phyloP scores from a whole-genome alignment of 176 grass and related monocot genomes.

The Microstegium vimineum region DNA sequence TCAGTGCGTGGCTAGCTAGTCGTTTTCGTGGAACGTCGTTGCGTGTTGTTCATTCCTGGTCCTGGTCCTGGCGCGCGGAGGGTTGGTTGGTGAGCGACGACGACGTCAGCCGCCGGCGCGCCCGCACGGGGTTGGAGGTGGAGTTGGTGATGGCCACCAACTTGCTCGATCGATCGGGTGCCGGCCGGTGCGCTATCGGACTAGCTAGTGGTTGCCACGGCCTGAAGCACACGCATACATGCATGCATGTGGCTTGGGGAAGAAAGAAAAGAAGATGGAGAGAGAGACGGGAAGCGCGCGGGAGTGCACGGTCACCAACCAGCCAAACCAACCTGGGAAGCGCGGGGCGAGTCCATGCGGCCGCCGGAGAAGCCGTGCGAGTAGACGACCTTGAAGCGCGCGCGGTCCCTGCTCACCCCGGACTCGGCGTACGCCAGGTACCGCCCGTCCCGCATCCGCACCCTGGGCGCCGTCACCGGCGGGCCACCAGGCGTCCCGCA shows the following conservation, averaged over 20 bases:
- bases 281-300: too few relatives aligned
- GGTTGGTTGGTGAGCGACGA: background rate
- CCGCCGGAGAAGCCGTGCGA: slow-evolving; percentile 82
- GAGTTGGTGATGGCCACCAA: slow-evolving; percentile 1
- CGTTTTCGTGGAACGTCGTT: background rate
- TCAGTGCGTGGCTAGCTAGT: too few relatives aligned
- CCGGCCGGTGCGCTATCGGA: background rate
- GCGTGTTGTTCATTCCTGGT: background rate
- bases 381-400: slow-evolving; percentile 78
- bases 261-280: background rate
- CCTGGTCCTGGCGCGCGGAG: too few relatives aligned
- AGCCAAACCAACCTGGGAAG: slow-evolving; percentile 47
- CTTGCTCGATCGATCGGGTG: background rate
- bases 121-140: background rate
- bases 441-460: slow-evolving; percentile 60
- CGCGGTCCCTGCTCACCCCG: slow-evolving; percentile 46
- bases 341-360: slow-evolving; percentile 56
- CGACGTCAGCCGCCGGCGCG: background rate
- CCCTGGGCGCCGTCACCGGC: slow-evolving; percentile 61
- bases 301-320: too few relatives aligned
- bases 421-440: slow-evolving; percentile 78
- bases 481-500: slow-evolving; percentile 62
- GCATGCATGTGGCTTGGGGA: background rate
- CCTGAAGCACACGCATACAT: background rate
- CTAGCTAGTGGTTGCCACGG: background rate